Base-by-base conservation (phyloP, 2,329 filamentous ascomycete genomes). In the Apiospora marii region DNA sequence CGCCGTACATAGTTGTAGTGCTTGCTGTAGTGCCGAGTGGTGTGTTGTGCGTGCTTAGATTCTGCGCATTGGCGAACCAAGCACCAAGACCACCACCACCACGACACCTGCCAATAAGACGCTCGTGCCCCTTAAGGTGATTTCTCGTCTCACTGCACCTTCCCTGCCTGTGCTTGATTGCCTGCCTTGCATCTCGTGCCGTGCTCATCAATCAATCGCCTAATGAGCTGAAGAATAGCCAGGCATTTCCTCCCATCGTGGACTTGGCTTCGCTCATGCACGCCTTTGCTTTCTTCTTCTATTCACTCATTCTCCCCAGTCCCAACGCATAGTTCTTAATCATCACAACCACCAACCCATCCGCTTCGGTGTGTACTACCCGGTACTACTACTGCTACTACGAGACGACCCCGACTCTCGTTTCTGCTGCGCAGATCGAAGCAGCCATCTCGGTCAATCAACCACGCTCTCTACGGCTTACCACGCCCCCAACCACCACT, bases 211-310 rank as follows among this genome's bases (percentile, higher is more conserved):
- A 41, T 64, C 58, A 37, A 37, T 41, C 30, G 34, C 58, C 58
- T 41, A 37, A 41, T 64, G 58, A 41, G 58, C 58, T 64, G 58
- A 64, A 64, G 58, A 64, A 64, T 19, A 64, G n/a, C 34, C 58
- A 37, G 34, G 34, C 37, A 41, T 64, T 64, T 64, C 58, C 19
- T 64, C 58, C 58, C 58, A 64, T 64, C 58, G 58, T 64, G 58
- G 58, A 64, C 58, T 64, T 64, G 34, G 58, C 49, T 64, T 68
- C 67, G 67, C 43, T 68, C 43, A 68, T 68, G 46, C 67, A 68
- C 46, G 41, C n/a, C 24, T 27, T 46, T 49, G 67, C 67, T 68
- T 68, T 48, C 22, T 48, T 10, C 46, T 46, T 68, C 67, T 68
- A 64, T 64, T n/a, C 58, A n/a, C 58, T 64, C 58, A 22, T 64